A percentile compares a stretch with the other conserved stretches of the same genome.
phyloP scores from a whole-genome alignment of 2,329 filamentous ascomycete species.

The Xylaria sp. region DNA sequence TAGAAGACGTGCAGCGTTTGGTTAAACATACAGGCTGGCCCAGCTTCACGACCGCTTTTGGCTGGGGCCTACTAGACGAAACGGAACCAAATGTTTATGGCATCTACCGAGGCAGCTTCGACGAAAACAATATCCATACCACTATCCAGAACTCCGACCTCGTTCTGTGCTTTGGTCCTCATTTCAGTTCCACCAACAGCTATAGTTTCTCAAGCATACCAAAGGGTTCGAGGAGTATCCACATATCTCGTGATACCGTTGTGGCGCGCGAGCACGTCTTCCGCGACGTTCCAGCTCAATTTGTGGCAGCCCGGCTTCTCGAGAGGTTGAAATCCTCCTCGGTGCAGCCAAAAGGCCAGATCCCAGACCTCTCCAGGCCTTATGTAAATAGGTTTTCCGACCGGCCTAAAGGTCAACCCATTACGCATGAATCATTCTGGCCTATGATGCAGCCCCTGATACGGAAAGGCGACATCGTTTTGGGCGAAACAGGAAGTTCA shows the following conservation, averaged over 20 bases:
- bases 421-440: slow-evolving; percentile 58
- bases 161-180: slow-evolving; percentile 52
- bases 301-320: slow-evolving; percentile 33
- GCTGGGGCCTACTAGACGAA: slow-evolving; percentile 58
- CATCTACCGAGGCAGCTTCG: slow-evolving; percentile 52
- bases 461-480: slow-evolving; percentile 57
- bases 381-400: slow-evolving; percentile 27
- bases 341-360: too few relatives aligned
- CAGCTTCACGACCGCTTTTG: slow-evolving; percentile 53
- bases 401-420: slow-evolving; percentile 39
- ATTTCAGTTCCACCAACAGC: slow-evolving; percentile 54
- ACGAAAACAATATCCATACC: slow-evolving; percentile 40
- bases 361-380: slow-evolving; percentile 39
- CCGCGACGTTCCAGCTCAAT: slow-evolving; percentile 38
- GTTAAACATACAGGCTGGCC: slow-evolving; percentile 52
- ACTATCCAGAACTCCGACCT: slow-evolving; percentile 51
- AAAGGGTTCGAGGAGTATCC: slow-evolving; percentile 41
- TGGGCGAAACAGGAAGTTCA: slow-evolving; percentile 64
- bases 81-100: slow-evolving; percentile 53
- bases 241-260: slow-evolving; percentile 43
- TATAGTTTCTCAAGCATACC: slow-evolving; percentile 47
- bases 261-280: slow-evolving; percentile 40
- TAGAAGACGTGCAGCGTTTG: slow-evolving; percentile 49
- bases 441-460: slow-evolving; percentile 53
- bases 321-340: slow-evolving; percentile 32